Percentiles rank a stretch among this genome's conserved stretches.
These are phyloP conservation scores for Cryptosporidium viatorum DNA, from an alignment of 169 alveolate species.

Conservation along the genomic window DNA sequence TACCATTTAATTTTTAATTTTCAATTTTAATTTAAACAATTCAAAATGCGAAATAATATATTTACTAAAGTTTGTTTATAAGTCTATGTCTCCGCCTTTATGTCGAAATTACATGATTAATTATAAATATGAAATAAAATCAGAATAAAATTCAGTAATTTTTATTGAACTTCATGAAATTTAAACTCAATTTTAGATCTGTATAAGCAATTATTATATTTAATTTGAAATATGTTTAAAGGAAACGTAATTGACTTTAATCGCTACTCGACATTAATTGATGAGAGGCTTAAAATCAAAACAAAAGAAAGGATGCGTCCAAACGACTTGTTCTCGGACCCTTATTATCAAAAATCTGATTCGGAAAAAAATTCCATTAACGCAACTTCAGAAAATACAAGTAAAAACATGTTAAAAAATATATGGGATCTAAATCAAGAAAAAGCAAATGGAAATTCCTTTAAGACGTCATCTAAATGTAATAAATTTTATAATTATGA, in stretches of 20 bases:
- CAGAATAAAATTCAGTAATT: not conserved
- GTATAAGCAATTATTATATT: no score
- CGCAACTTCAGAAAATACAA: not conserved
- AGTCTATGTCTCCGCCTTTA: slow-evolving; percentile 7
- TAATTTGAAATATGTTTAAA: not conserved
- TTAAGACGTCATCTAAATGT: not conserved
- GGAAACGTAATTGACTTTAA: slow-evolving; percentile 15
- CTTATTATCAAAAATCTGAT: slow-evolving; percentile 10
- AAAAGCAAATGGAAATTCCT: not conserved
- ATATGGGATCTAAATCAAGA: not conserved
- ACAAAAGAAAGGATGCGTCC: slow-evolving; percentile 46
- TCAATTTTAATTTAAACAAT: no score
- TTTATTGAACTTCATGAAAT: not conserved
- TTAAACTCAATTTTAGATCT: not conserved
- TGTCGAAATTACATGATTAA: not conserved
- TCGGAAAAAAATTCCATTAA: not conserved
- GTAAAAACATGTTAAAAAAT: slow-evolving; percentile 2
- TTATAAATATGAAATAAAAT: not conserved
- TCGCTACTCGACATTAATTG: slow-evolving; percentile 30
- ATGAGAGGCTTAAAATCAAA: slow-evolving; percentile 36
- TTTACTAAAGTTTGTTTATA: no score
- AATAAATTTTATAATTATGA: not conserved
- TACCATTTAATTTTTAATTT: no score
- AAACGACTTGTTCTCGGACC: slow-evolving; percentile 22
- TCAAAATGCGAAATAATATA: no score